Evolutionary conservation across 495 filamentous ascomycete genomes (phyloP), one percentile per base, ranked within the genome.

Genomic region (Penicillium verhagenii): DNA sequence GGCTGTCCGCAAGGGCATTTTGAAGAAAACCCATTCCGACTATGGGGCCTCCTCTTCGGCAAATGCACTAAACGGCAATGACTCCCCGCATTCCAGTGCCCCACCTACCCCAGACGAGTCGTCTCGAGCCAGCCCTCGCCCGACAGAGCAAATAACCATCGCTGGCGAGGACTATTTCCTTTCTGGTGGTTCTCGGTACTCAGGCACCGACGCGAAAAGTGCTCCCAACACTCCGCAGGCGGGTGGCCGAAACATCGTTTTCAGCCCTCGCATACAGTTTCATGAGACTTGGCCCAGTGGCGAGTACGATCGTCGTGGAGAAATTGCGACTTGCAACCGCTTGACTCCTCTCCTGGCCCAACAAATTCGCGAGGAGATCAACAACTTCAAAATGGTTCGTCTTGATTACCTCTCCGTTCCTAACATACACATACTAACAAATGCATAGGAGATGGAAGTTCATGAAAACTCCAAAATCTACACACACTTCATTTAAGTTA

Each of bases 311-410:
- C 87, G 94, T 43, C 86, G 95, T 33, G 95, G 94, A 43, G 94
- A 99, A 11, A 89, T 97, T 69, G 92, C 94, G 23, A 99, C 94
- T 7, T 99, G 94, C 82, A 99, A 99, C 68, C 89, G 92, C 53
- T 74, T 99, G 55, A 99, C 94, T 38, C 94, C 94, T 16, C 90
- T 97, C 80, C 84, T 98, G 57, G 94, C 94, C 29, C 94, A 99
- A 68, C 94, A 99, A 69, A 99, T 99, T 75, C 97, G 97, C 76
- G 94, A 99, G 74, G 94, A 99, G 74, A 79, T 99, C 61, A 99
- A 99, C 75, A 93, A 86, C 59, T 99, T 97, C 80, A 99, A 98
- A 67, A 97, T 99, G 94, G 94, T 96, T 70, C 55, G 87, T 77
- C 11, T n/a, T n/a, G n/a, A 16, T n/a, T 16, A 1, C 7, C n/a